phyloP scores from a whole-genome alignment of 1,139 yeast species.

The Debaryomycetaceae sp. region DNA sequence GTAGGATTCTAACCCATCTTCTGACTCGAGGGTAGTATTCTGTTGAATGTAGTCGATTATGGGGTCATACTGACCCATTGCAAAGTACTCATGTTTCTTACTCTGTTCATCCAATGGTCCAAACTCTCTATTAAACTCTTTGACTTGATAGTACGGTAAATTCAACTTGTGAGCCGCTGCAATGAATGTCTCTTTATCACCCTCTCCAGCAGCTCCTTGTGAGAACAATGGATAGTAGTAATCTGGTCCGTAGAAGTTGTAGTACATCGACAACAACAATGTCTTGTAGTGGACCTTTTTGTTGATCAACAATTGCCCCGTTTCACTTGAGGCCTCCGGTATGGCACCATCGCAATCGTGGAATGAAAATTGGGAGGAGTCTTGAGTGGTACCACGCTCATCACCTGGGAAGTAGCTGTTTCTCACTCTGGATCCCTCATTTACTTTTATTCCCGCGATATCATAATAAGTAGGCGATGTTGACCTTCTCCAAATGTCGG shows the following conservation, averaged over 20 bases:
- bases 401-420: conserved; percentile 28
- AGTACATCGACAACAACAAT: conserved; percentile 50
- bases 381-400: conserved; percentile 16
- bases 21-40: conserved; percentile 5
- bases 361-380: conserved; percentile 14
- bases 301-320: conserved; percentile 55
- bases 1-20: conserved; percentile 1
- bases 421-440: conserved; percentile 17
- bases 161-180: conserved; percentile 55
- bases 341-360: conserved; percentile 57
- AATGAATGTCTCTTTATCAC: conserved; percentile 61
- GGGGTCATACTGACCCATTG: conserved; percentile 41
- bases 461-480: conserved; percentile 33
- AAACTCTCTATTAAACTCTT: conserved; percentile 36
- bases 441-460: conserved; percentile 23
- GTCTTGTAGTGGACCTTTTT: conserved; percentile 49
- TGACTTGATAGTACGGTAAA: conserved; percentile 53
- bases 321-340: conserved; percentile 60
- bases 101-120: conserved; percentile 22
- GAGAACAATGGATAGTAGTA: conserved; percentile 52
- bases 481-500: conserved; percentile 41
- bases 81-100: conserved; percentile 26
- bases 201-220: conserved; percentile 61
- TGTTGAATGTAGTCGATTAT: conserved; percentile 29
- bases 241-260: conserved; percentile 52